Conservation (phyloP, 2,329 filamentous ascomycete genomes). For the Magnaporthiopsis rhizophila region DNA sequence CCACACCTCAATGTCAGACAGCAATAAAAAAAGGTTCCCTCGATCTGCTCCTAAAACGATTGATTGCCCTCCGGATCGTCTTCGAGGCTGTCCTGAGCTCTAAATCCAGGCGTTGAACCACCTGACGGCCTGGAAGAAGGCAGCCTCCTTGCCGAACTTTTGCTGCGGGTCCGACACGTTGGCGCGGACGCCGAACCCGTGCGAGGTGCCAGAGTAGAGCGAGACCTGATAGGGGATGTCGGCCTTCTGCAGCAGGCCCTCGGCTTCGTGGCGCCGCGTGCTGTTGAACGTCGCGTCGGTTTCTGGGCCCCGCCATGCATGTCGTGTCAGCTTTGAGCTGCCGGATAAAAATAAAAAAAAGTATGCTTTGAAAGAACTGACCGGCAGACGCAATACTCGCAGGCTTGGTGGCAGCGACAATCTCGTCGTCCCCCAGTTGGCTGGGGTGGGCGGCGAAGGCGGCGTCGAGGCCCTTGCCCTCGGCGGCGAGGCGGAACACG, state of each 20-base stretch:
- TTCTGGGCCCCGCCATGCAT: conserved; percentile 27
- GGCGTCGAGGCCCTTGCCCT: conserved; percentile 44
- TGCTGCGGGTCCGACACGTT: conserved; percentile 43
- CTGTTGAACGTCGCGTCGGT: conserved; percentile 51
- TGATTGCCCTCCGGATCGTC: neutral
- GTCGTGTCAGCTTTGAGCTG: neutral
- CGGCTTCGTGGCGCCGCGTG: conserved; percentile 46
- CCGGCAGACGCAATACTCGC: conserved; percentile 55
- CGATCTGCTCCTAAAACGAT: too few relatives aligned
- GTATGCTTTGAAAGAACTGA: conserved; percentile 16
- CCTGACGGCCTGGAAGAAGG: conserved; percentile 65
- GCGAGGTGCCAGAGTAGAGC: conserved; percentile 59
- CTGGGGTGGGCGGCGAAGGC: conserved; percentile 60
- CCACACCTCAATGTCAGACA: too few relatives aligned
- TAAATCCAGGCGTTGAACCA: conserved; percentile 58
- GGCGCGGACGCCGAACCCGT: conserved; percentile 67
- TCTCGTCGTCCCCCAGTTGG: conserved; percentile 50
- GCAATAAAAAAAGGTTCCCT: too few relatives aligned
- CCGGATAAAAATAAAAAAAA: neutral
- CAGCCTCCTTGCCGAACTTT: conserved; percentile 69
- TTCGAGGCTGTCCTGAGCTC: neutral
- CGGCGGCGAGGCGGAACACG: conserved; percentile 42
- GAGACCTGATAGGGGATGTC: conserved; percentile 57
- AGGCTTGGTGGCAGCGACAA: conserved; percentile 47
- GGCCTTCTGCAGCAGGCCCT: conserved; percentile 48